These are phyloP conservation scores for Coemansia sp. DNA, from an alignment of 192 early-diverging fungal genomes.

Conservation along the genomic window DNA sequence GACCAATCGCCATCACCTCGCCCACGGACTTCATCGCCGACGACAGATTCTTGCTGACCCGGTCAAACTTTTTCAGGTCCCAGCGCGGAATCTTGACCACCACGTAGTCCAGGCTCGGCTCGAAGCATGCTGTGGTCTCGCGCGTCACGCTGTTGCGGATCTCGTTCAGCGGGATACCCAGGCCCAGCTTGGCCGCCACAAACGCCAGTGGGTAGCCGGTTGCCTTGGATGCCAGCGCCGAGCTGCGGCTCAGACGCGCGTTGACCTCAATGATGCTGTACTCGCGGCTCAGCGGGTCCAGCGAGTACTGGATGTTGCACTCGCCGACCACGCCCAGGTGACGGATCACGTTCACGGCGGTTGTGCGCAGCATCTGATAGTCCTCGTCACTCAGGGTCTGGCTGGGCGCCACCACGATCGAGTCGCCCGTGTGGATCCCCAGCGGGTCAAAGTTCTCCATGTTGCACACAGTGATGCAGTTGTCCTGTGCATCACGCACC, in stretches of 20 bases:
- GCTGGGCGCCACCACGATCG: constrained; percentile 96
- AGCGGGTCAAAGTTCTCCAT: constrained; percentile 99
- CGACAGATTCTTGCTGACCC: constrained; percentile 82
- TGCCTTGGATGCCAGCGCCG: constrained; percentile 94
- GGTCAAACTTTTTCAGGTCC: constrained; percentile 96
- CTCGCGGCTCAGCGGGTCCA: constrained; percentile 91
- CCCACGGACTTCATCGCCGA: constrained; percentile 97
- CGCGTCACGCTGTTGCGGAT: constrained; percentile 94
- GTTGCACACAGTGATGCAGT: constrained; percentile 99
- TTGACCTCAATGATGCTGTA: constrained; percentile 99
- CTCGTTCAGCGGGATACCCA: constrained; percentile 88
- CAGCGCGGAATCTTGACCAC: constrained; percentile 82
- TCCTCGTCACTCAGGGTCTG: constrained; percentile 97
- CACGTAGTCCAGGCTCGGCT: constrained; percentile 92
- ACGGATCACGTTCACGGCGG: constrained; percentile 94
- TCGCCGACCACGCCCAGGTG: constrained; percentile 98
- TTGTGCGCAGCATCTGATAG: constrained; percentile 97
- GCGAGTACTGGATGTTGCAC: constrained; percentile 98
- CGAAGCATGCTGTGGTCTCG: constrained; percentile 94
- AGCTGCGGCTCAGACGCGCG: constrained; percentile 87
- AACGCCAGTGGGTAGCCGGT: constrained; percentile 98
- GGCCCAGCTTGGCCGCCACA: constrained; percentile 94
- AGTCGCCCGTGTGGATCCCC: constrained; percentile 99
- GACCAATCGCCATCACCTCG: constrained; percentile 96
- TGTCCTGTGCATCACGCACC: constrained; percentile 88